Base-by-base conservation (phyloP, 2,329 filamentous ascomycete species). In the Colletotrichum sp. region DNA sequence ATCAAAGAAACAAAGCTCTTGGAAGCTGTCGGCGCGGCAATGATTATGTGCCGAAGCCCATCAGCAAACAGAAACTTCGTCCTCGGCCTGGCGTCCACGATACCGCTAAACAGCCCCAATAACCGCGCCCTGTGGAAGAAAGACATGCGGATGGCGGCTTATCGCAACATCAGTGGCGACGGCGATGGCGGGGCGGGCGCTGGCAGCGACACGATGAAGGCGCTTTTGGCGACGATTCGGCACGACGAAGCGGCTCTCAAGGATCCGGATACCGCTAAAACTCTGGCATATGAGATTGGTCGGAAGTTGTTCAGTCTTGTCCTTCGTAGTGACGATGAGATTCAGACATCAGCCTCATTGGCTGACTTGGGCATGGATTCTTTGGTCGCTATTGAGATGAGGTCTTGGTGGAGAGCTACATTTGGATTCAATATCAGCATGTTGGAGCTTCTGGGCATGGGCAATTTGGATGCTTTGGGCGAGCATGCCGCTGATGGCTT, bases 141-240 rank as follows among this genome's bases (percentile, higher is more conserved):
- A 26, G 80, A 82, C 52, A 36, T 57, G 6, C 78, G 81, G 36
- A 79, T 82, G 80, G 79, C 77, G 9, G 64, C 67, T 12, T 82
- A 79, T 30, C 80, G 77, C 69, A 81, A 80, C 73, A 76, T 78
- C 15, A 64, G 21, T 21, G 18, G n/a, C 39, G 36, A 18, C 18
- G 52, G 24, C 13, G 49, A 16, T 2, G 30, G 26, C 5, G 32
- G 39, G 9, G 62, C n/a, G 2, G 65, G 63, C 7, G 76, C 93
- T 13, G 55, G 24, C 15, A 36, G 67, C 3, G 32, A 32, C 24
- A 12, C 30, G 8, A 24, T 63, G 26, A 62, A 63, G 32, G 36
- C 21, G 16, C 30, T 62, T 10, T 2, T 62, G 21, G 52, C 55
- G 21, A 28, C 30, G 16, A 49, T 55, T 16, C 39, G 52, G 26